Evolutionary conservation across 805 yeast species (phyloP), one percentile per base, ranked within the genome.

Genomic region (Schwanniomyces polymorphus): DNA sequence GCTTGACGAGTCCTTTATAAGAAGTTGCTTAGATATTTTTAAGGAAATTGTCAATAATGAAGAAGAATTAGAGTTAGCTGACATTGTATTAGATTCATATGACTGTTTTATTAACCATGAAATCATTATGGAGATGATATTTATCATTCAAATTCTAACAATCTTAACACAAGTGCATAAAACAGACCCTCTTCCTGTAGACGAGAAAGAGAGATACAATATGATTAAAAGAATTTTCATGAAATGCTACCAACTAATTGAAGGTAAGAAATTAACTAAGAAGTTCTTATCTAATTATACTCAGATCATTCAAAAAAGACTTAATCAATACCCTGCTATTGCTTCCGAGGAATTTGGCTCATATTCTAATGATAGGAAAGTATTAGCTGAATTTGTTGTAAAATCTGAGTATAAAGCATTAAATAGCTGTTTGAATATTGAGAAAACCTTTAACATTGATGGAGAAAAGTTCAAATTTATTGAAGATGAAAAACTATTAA

Each of bases 21-120:
- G 72, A 1, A 65, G 59, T 14, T 56, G 77, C 7, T 48, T 80
- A 2, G 63, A 65, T 40, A 58, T 53, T 3, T 63, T 52, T 59
- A 49, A 53, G 27, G 57, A 55, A 28, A 57, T 67, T 18, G 53
- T 57, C 2, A 75, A 71, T 14, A 69, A 70, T 56, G 75, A 67
- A 21, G 76, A 71, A 14, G 70, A 70, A 57, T 74, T 67, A 21
- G 73, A 69, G 9, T 72, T 69, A 8, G 71, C 70, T 14, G 72
- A 81, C 0, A 55, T 70, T 27, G 64, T 72, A 6, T 54, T 79
- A 28, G 86, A 83, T 12, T 70, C 84, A 0, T 87, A 81, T 64
- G 94, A 87, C 55, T 75, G 85, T 45, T 86, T 76, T 55, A 58
- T 52, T 2, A 73, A 80, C 38, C 82, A 84, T 9, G 88, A 82